Percentiles rank a stretch among this genome's conserved stretches.
phyloP scores from a whole-genome alignment of 2,329 filamentous ascomycete genomes.

The Sporothrix humicola region DNA sequence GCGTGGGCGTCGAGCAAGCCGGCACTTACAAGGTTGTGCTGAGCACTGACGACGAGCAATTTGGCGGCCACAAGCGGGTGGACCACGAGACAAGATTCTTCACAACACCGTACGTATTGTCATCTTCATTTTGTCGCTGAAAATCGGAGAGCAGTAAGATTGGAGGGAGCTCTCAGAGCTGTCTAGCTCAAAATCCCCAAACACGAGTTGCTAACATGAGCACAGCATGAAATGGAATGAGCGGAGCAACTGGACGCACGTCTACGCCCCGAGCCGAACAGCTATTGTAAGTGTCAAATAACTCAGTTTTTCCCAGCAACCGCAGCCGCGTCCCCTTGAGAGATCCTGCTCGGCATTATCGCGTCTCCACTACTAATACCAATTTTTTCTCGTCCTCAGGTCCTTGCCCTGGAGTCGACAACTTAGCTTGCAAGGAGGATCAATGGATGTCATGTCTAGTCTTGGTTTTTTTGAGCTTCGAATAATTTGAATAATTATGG shows the following conservation, averaged over 20 bases:
- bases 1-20: slow-evolving; percentile 81
- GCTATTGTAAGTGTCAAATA: slow-evolving; percentile 70
- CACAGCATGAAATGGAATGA: slow-evolving; percentile 80
- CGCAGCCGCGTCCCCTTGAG: background rate
- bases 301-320: background rate
- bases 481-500: background rate
- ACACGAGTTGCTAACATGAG: slow-evolving; percentile 28
- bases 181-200: background rate
- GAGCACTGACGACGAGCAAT: slow-evolving; percentile 76
- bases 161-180: background rate
- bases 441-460: background rate
- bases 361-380: slow-evolving; percentile 27
- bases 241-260: slow-evolving; percentile 86
- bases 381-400: slow-evolving; percentile 33
- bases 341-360: background rate
- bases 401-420: slow-evolving; percentile 45
- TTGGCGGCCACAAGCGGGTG: slow-evolving; percentile 80
- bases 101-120: slow-evolving; percentile 67
- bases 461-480: too few species aligned
- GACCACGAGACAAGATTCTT: slow-evolving; percentile 86
- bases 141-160: background rate
- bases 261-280: slow-evolving; percentile 85
- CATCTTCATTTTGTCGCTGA: too few species aligned
- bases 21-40: slow-evolving; percentile 89
- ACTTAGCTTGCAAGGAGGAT: slow-evolving; percentile 35